These are phyloP conservation scores for Aspergillus neotritici DNA, from an alignment of 2,329 filamentous ascomycete genomes.

Conservation along the genomic window DNA sequence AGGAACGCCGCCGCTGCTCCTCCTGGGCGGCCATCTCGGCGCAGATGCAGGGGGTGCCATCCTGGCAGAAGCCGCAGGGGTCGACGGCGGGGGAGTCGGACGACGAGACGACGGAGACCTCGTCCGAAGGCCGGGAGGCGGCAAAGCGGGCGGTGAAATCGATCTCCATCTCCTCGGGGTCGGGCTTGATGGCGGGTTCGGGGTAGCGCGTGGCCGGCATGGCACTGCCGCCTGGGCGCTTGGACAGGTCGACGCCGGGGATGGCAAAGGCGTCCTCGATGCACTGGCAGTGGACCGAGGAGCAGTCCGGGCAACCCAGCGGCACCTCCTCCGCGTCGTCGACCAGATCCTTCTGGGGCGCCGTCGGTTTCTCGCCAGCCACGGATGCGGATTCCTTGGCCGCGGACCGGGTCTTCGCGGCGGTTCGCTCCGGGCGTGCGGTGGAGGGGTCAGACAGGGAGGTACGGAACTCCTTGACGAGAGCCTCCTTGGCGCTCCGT, in stretches of 20 bases:
- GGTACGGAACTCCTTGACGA: slow-evolving; percentile 38
- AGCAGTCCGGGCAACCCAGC: slow-evolving; percentile 62
- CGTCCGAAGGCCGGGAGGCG: slow-evolving; percentile 32
- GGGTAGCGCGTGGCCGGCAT: slow-evolving; percentile 51
- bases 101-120: slow-evolving; percentile 22
- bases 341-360: slow-evolving; percentile 14
- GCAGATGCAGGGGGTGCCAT: slow-evolving; percentile 76
- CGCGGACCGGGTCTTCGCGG: slow-evolving; percentile 27
- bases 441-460: slow-evolving; percentile 21
- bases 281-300: slow-evolving; percentile 58
- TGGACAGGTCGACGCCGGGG: slow-evolving; percentile 32
- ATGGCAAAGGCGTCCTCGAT: slow-evolving; percentile 51
- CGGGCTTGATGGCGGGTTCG: slow-evolving; percentile 43
- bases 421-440: slow-evolving; percentile 16
- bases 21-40: slow-evolving; percentile 56
- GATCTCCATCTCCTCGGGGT: slow-evolving; percentile 56
- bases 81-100: slow-evolving; percentile 47
- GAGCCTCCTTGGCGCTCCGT: slow-evolving; percentile 39
- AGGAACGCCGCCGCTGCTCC: slow-evolving; percentile 32
- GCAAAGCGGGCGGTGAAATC: slow-evolving; percentile 67
- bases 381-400: slow-evolving; percentile 2
- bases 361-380: slow-evolving; percentile 4
- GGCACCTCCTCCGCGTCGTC: slow-evolving; percentile 34
- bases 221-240: slow-evolving; percentile 24
- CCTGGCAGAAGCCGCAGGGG: slow-evolving; percentile 74